Percentiles rank a stretch among this genome's conserved stretches.
These are phyloP conservation scores for Chernovozyma aurita DNA, from an alignment of 1,139 yeast species.

Conservation along the genomic window DNA sequence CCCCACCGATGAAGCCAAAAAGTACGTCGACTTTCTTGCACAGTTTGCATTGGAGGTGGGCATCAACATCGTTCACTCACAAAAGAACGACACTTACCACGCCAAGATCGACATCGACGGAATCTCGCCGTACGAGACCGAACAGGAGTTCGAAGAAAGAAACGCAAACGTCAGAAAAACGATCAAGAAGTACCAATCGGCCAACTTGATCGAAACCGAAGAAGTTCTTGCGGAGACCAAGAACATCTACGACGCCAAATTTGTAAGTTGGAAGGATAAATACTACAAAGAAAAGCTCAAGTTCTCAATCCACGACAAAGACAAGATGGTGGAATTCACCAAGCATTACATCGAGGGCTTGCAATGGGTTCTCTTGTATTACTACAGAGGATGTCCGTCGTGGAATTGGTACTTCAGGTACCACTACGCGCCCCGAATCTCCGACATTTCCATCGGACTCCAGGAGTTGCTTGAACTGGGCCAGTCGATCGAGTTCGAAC, in stretches of 20 bases:
- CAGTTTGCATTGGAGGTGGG: slow-evolving; percentile 63
- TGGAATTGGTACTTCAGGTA: slow-evolving; percentile 93
- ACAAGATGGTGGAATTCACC: slow-evolving; percentile 57
- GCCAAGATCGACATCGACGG: slow-evolving; percentile 74
- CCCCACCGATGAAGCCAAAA: slow-evolving; percentile 43
- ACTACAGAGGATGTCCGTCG: slow-evolving; percentile 84
- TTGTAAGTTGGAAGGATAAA: slow-evolving; percentile 73
- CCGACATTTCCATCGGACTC: slow-evolving; percentile 74
- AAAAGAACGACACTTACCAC: slow-evolving; percentile 47
- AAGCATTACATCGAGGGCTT: slow-evolving; percentile 87
- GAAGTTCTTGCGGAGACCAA: slow-evolving; percentile 59
- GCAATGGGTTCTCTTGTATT: slow-evolving; percentile 92
- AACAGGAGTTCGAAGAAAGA: slow-evolving; percentile 57
- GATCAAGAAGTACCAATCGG: slow-evolving; percentile 66
- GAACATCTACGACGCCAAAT: slow-evolving; percentile 65
- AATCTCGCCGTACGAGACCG: slow-evolving; percentile 57
- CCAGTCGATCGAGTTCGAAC: slow-evolving; percentile 54
- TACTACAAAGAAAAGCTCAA: slow-evolving; percentile 79
- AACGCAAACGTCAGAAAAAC: slow-evolving; percentile 36
- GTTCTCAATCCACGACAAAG: slow-evolving; percentile 56
- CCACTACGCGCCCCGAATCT: slow-evolving; percentile 90
- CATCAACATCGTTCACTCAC: slow-evolving; percentile 60
- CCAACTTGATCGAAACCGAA: slow-evolving; percentile 61
- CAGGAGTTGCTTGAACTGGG: slow-evolving; percentile 39
- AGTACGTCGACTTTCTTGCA: slow-evolving; percentile 56